A percentile compares a stretch with the other conserved stretches of the same genome.
Evolutionary conservation across 768 basidiomycete genomes (phyloP).

Genomic region (Pleurotus citrinopileatus): DNA sequence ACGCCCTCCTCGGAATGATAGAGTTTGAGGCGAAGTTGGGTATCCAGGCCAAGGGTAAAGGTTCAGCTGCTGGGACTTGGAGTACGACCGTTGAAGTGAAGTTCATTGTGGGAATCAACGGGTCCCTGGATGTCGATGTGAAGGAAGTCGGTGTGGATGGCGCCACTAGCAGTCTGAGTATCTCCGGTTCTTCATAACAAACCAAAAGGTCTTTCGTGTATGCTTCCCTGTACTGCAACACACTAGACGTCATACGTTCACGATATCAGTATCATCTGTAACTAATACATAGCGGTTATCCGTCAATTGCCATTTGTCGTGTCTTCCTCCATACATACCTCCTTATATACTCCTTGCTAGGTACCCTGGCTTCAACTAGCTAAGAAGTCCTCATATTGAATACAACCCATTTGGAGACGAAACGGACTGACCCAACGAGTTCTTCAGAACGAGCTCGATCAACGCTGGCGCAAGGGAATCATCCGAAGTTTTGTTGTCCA

Average conservation of each 20-base stretch:
- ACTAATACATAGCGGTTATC: not conserved
- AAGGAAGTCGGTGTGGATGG: slow-evolving; percentile 33
- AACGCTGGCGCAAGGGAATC: not conserved
- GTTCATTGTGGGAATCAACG: slow-evolving; percentile 33
- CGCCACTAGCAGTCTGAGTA: slow-evolving; percentile 11
- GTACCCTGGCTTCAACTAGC: too few species aligned
- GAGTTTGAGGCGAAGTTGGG: slow-evolving; percentile 40
- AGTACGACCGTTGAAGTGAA: slow-evolving; percentile 49
- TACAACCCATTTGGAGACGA: too few species aligned
- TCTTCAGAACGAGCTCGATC: too few species aligned
- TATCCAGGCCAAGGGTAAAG: slow-evolving; percentile 36
- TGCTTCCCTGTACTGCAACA: not conserved
- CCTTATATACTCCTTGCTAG: too few species aligned
- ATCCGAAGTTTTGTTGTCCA: not conserved
- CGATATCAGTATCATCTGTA: not conserved
- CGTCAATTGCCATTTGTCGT: too few species aligned
- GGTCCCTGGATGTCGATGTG: slow-evolving; percentile 34
- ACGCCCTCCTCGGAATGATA: slow-evolving; percentile 43
- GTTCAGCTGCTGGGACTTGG: slow-evolving; percentile 41
- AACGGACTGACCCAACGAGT: too few species aligned
- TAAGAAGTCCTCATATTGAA: too few species aligned
- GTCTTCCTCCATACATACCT: too few species aligned
- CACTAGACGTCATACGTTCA: not conserved
- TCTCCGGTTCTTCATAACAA: not conserved
- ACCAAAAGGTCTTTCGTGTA: not conserved